phyloP scores from a whole-genome alignment of 1,284 basidiomycete species.

The Sanghuangporus baumii region DNA sequence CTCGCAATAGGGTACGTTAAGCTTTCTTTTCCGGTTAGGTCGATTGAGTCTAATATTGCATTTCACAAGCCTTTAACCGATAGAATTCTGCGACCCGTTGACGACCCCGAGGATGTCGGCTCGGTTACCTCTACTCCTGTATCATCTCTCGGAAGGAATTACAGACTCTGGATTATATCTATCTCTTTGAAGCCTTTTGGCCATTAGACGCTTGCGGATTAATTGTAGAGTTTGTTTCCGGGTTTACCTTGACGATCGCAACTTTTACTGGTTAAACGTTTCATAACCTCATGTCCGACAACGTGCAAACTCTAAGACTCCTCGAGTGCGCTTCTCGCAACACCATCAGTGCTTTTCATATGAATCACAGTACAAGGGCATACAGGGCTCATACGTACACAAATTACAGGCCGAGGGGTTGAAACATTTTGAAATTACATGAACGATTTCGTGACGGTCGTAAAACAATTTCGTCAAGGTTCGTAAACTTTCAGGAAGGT shows the following conservation, averaged over 20 bases:
- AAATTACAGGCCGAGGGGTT: not conserved
- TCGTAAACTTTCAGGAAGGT: not conserved
- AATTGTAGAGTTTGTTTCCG: not conserved
- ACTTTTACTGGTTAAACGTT: not conserved
- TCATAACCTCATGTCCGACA: not conserved
- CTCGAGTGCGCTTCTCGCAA: not conserved
- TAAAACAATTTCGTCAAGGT: conserved; percentile 2
- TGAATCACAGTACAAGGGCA: not conserved
- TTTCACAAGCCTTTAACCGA: conserved; percentile 2
- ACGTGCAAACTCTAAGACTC: not conserved
- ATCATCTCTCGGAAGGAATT: not conserved
- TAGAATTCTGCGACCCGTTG: not conserved
- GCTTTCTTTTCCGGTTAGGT: not conserved
- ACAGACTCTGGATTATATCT: not conserved
- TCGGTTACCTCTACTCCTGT: not conserved
- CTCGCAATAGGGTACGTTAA: conserved; percentile 51
- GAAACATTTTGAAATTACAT: not conserved
- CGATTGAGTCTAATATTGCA: not conserved
- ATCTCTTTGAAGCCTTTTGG: not conserved
- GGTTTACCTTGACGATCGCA: not conserved
- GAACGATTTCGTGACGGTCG: conserved; percentile 2
- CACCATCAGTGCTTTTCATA: not conserved
- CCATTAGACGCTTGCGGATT: not conserved
- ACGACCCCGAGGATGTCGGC: not conserved
- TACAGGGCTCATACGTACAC: not conserved